phyloP scores from a whole-genome alignment of 2,329 filamentous ascomycete genomes.

The Sporothrix brunneoviolacea region DNA sequence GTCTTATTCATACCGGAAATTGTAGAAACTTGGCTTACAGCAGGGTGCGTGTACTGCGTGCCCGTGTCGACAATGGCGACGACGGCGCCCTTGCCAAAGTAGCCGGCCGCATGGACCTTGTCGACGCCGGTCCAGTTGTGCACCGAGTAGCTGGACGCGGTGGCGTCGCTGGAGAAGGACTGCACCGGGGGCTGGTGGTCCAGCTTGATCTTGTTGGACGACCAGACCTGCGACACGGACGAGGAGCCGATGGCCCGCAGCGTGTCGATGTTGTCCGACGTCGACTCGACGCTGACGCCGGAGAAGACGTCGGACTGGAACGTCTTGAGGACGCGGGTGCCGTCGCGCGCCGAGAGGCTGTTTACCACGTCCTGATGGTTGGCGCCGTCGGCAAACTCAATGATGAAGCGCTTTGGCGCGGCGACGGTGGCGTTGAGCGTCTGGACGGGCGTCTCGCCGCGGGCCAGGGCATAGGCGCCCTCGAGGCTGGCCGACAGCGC shows the following conservation, averaged over 20 bases:
- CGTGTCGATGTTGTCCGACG: conserved; percentile 18
- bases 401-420: conserved; percentile 2
- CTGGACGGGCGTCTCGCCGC: neutral
- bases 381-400: conserved; percentile 9
- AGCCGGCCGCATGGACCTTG: conserved; percentile 17
- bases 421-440: conserved; percentile 5
- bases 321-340: conserved; percentile 7
- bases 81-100: conserved; percentile 17
- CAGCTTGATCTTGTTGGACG: conserved; percentile 19
- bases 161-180: conserved; percentile 19
- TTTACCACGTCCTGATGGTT: neutral
- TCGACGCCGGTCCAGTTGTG: conserved; percentile 20
- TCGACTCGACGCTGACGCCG: conserved; percentile 19
- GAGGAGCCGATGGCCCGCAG: conserved; percentile 13
- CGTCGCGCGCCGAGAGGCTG: neutral
- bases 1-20: too few relatives aligned
- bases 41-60: conserved; percentile 19
- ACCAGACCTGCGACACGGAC: conserved; percentile 21
- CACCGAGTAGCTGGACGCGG: conserved; percentile 18
- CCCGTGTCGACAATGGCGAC: conserved; percentile 21
- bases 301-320: conserved; percentile 19
- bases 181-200: conserved; percentile 11
- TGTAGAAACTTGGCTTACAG: too few relatives aligned
- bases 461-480: neutral
- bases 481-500: neutral